Percentiles rank a stretch among this genome's conserved stretches.
These are phyloP conservation scores for Leccinum imitatum DNA, from an alignment of 768 basidiomycete genomes.

Conservation along the genomic window DNA sequence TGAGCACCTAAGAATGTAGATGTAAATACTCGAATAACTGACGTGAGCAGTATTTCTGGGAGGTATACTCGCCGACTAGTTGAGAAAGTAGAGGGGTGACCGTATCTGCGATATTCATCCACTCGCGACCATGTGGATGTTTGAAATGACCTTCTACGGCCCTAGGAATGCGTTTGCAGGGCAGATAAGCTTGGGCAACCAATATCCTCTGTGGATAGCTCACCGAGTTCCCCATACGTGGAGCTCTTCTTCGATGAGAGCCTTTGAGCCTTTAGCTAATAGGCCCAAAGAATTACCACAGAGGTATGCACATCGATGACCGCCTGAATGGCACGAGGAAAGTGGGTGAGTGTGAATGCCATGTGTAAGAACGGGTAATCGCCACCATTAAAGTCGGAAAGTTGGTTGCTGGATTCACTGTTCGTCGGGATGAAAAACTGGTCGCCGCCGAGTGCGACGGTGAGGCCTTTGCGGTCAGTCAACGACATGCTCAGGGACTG, in stretches of 20 bases:
- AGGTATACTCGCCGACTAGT: constrained; percentile 65
- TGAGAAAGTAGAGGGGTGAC: constrained; percentile 75
- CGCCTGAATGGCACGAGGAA: constrained; percentile 33
- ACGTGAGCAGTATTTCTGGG: constrained; percentile 3
- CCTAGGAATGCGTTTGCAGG: constrained; percentile 39
- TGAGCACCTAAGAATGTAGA: constrained; percentile 63
- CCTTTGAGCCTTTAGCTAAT: constrained; percentile 68
- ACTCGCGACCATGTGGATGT: constrained; percentile 82
- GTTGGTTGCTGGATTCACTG: constrained; percentile 44
- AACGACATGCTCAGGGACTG: constrained; percentile 15
- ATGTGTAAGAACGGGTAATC: constrained; percentile 5
- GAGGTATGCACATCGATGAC: constrained; percentile 72
- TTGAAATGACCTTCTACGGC: constrained; percentile 87
- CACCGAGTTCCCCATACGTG: constrained; percentile 77
- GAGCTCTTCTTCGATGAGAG: constrained; percentile 80
- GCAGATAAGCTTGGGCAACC: constrained; percentile 6
- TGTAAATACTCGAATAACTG: constrained; percentile 13
- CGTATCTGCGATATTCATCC: constrained; percentile 75
- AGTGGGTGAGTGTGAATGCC: constrained; percentile 11
- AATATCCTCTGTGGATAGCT: constrained; percentile 23
- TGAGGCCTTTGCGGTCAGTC: constrained; percentile 18
- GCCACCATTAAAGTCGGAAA: constrained; percentile 40
- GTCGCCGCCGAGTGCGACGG: constrained; percentile 41
- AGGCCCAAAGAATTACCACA: constrained; percentile 95
- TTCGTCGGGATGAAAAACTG: constrained; percentile 63